phyloP scores from a whole-genome alignment of 1,284 basidiomycete genomes.

The Boletus sp. region DNA sequence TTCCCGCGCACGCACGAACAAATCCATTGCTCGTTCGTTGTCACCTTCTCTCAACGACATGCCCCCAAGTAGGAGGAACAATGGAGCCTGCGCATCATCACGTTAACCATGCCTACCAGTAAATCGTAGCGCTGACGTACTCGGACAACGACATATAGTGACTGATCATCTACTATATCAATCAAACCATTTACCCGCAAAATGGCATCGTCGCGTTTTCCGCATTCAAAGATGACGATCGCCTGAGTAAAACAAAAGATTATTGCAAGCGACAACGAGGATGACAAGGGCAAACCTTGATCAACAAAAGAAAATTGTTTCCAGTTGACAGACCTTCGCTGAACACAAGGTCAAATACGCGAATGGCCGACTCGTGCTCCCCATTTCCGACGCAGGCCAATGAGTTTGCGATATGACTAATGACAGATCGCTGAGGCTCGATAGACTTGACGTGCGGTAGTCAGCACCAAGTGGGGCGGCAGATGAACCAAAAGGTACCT shows the following conservation, averaged over 20 bases:
- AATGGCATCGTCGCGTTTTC: background rate
- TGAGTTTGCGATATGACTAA: slow-evolving; percentile 2
- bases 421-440: background rate
- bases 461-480: background rate
- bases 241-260: too few relatives aligned
- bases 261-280: too few relatives aligned
- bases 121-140: too few relatives aligned
- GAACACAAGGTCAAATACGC: slow-evolving; percentile 2
- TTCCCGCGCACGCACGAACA: background rate
- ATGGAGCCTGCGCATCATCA: background rate
- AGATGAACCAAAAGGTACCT: background rate
- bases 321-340: background rate
- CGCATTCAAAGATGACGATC: background rate
- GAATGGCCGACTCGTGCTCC: background rate
- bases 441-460: background rate
- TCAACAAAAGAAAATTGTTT: background rate
- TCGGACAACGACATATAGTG: background rate
- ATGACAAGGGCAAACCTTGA: background rate
- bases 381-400: background rate
- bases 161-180: background rate
- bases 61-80: background rate
- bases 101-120: background rate
- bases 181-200: background rate
- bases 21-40: background rate
- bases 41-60: background rate